Percentiles rank a stretch among this genome's conserved stretches.
Conservation (phyloP, 1,284 basidiomycete genomes). For the Ceratobasidium sp. region DNA sequence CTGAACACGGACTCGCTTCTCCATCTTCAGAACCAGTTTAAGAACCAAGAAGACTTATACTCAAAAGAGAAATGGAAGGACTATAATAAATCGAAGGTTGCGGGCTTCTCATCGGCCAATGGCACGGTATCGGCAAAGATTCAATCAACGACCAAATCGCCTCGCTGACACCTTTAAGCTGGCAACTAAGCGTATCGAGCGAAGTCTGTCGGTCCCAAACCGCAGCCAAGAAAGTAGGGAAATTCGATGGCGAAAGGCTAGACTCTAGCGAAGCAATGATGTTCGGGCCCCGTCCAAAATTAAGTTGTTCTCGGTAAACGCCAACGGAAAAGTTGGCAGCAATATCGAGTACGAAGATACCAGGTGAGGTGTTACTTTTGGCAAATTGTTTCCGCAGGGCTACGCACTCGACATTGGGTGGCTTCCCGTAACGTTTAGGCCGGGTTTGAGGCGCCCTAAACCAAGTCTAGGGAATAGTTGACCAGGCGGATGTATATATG, state of each 20-base stretch:
- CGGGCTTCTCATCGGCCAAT: background rate
- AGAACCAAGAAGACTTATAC: background rate
- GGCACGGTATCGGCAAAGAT: background rate
- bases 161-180: background rate
- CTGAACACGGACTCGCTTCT: no score
- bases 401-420: background rate
- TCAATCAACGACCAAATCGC: background rate
- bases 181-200: background rate
- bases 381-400: background rate
- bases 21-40: background rate
- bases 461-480: no score
- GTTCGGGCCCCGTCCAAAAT: background rate
- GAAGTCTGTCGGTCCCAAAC: background rate
- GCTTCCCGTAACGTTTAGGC: no score
- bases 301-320: background rate
- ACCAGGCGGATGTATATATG: no score
- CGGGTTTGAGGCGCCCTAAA: no score
- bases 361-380: background rate
- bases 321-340: background rate
- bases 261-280: background rate
- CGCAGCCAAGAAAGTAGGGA: background rate
- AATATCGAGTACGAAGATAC: background rate
- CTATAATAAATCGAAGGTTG: background rate
- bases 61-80: background rate
- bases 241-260: background rate